Conservation (phyloP, 495 filamentous ascomycete genomes). For the Geoglossum glabrum region DNA sequence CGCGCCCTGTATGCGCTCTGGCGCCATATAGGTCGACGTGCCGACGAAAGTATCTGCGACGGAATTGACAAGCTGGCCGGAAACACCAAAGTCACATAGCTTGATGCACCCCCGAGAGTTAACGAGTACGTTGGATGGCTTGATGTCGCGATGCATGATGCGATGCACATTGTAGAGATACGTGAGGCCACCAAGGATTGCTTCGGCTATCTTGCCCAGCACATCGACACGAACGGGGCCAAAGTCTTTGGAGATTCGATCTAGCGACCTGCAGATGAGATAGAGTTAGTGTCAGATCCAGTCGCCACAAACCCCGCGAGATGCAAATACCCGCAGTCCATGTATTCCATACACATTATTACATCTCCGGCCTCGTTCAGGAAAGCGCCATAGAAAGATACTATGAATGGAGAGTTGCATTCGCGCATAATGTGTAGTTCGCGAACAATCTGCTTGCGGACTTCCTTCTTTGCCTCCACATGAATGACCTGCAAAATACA, state of each 20-base stretch:
- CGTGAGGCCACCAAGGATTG: conserved; percentile 78
- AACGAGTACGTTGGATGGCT: conserved; percentile 90
- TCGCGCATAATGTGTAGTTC: conserved; percentile 97
- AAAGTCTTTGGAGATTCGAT: conserved; percentile 81
- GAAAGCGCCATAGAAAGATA: conserved; percentile 93
- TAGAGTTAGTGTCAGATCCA: neutral
- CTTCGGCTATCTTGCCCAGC: conserved; percentile 95
- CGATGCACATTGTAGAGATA: conserved; percentile 88
- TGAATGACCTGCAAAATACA: conserved; percentile 57
- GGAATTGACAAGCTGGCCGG: conserved; percentile 87
- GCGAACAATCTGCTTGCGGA: conserved; percentile 85
- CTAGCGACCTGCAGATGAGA: conserved; percentile 54
- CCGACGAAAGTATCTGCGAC: conserved; percentile 96
- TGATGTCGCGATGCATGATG: conserved; percentile 98
- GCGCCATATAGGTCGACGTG: conserved; percentile 97
- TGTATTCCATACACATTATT: conserved; percentile 99
- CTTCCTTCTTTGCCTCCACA: conserved; percentile 90
- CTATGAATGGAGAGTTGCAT: conserved; percentile 88
- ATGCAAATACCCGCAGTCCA: conserved; percentile 78
- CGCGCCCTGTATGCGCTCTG: conserved; percentile 88
- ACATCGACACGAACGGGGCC: conserved; percentile 95
- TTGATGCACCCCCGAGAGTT: conserved; percentile 91
- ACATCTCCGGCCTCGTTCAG: conserved; percentile 90
- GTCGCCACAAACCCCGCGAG: neutral
- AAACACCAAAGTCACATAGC: conserved; percentile 94